These are phyloP conservation scores for Endotrypanum monterogeii DNA, from an alignment of 208 protist species.

Conservation along the genomic window DNA sequence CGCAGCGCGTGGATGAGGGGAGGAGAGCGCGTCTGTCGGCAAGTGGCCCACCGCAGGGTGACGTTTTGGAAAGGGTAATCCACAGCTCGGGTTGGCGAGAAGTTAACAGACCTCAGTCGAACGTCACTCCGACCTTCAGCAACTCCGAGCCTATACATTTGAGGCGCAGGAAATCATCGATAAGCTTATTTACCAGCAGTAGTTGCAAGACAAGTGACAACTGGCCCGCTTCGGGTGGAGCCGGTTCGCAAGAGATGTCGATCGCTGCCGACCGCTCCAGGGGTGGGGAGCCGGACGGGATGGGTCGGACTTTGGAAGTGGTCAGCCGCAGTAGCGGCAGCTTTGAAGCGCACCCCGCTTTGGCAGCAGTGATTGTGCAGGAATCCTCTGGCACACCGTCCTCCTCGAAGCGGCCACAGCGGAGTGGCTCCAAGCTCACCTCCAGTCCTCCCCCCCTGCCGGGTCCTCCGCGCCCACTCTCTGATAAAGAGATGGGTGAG, in stretches of 20 bases:
- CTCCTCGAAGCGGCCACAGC: not conserved
- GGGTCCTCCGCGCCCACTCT: not conserved
- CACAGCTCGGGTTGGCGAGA: not conserved
- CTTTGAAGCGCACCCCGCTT: not conserved
- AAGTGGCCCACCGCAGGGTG: slow-evolving; percentile 30
- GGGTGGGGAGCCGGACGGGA: slow-evolving; percentile 1
- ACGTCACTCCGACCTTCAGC: slow-evolving; percentile 6
- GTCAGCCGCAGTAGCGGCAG: slow-evolving; percentile 6
- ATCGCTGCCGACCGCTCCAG: not conserved
- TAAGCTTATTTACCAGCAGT: slow-evolving; percentile 3
- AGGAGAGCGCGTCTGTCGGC: slow-evolving; percentile 31
- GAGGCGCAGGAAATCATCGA: slow-evolving; percentile 1
- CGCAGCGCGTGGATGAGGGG: slow-evolving; percentile 14
- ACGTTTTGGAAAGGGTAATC: not conserved
- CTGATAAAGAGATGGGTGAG: not conserved
- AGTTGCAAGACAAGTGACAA: slow-evolving; percentile 12
- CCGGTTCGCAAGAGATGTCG: slow-evolving; percentile 4
- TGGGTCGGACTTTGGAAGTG: not conserved
- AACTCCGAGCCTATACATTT: slow-evolving; percentile 13
- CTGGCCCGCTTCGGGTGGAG: slow-evolving; percentile 2
- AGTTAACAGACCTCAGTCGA: not conserved
- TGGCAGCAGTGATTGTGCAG: not conserved
- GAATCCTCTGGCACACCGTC: not conserved
- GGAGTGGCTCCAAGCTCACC: not conserved
- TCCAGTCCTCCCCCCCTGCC: not conserved